Percentiles rank a stretch among this genome's conserved stretches.
These are phyloP conservation scores for Rhinocladiella similis DNA, from an alignment of 2,329 filamentous ascomycete genomes.

Conservation along the genomic window DNA sequence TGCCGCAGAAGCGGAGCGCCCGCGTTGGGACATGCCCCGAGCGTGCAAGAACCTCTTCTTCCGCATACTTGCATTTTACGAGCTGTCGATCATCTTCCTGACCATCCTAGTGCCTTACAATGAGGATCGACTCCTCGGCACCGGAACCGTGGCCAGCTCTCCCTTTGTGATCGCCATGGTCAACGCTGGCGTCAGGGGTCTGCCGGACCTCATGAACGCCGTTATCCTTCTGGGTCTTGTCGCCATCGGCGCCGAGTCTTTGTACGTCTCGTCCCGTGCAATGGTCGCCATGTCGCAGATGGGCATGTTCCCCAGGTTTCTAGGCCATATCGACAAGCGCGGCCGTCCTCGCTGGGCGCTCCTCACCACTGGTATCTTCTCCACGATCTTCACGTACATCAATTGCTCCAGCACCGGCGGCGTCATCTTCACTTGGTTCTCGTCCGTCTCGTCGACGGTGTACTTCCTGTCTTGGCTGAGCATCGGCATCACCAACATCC, in stretches of 20 bases:
- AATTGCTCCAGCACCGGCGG: conserved; percentile 30
- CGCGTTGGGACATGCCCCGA: conserved; percentile 53
- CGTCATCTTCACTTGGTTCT: conserved; percentile 73
- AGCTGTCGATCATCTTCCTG: conserved; percentile 56
- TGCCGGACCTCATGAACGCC: conserved; percentile 89
- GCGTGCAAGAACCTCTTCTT: conserved; percentile 54
- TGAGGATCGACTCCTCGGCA: conserved; percentile 52
- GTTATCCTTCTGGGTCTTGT: conserved; percentile 74
- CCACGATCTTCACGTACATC: conserved; percentile 34
- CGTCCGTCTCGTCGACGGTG: conserved; percentile 69
- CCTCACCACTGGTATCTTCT: conserved; percentile 30
- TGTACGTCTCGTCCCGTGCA: conserved; percentile 33
- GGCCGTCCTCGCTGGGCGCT: conserved; percentile 34
- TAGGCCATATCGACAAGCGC: conserved; percentile 33
- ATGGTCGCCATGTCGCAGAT: conserved; percentile 34
- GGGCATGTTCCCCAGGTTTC: conserved; percentile 30
- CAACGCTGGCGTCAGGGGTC: conserved; percentile 74
- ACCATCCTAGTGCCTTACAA: conserved; percentile 61
- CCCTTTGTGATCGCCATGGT: conserved; percentile 92
- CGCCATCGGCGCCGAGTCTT: conserved; percentile 23
- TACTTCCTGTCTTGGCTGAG: conserved; percentile 69
- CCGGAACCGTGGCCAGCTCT: conserved; percentile 55
- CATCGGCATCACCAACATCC: conserved; percentile 61
- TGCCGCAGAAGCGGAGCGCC: conserved; percentile 54
- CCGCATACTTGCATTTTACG: conserved; percentile 57